Evolutionary conservation across 441 rosid species (phyloP).

Genomic region (Adansonia gregorii): DNA sequence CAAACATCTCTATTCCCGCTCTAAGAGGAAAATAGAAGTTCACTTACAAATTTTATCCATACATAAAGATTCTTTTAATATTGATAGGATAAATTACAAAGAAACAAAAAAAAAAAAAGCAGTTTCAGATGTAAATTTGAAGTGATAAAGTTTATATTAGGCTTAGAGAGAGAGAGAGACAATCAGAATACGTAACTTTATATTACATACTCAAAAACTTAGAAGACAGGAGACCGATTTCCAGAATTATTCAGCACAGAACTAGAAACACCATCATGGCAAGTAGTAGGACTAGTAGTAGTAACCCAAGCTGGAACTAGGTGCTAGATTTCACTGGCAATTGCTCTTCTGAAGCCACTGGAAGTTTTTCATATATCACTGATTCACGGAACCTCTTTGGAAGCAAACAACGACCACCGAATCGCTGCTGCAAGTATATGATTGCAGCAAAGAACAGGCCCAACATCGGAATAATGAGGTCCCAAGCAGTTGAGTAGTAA

Average conservation of each 20-base stretch:
- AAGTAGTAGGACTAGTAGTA: neutral
- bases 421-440: slow-evolving; percentile 39
- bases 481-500: slow-evolving; percentile 41
- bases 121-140: no score
- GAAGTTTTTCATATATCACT: slow-evolving; percentile 19
- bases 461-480: slow-evolving; percentile 19
- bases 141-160: no score
- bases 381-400: slow-evolving; percentile 21
- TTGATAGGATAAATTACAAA: no score
- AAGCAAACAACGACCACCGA: slow-evolving; percentile 38
- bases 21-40: no score
- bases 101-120: no score
- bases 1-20: no score
- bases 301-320: neutral
- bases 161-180: neutral
- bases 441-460: slow-evolving; percentile 33
- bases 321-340: neutral
- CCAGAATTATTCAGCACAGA: neutral
- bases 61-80: neutral
- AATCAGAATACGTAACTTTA: neutral
- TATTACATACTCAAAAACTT: neutral
- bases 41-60: neutral
- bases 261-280: neutral
- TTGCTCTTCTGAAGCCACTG: slow-evolving; percentile 6
- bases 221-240: neutral